phyloP scores from a whole-genome alignment of 139 green algal genomes.

The Ulvella scutata region DNA sequence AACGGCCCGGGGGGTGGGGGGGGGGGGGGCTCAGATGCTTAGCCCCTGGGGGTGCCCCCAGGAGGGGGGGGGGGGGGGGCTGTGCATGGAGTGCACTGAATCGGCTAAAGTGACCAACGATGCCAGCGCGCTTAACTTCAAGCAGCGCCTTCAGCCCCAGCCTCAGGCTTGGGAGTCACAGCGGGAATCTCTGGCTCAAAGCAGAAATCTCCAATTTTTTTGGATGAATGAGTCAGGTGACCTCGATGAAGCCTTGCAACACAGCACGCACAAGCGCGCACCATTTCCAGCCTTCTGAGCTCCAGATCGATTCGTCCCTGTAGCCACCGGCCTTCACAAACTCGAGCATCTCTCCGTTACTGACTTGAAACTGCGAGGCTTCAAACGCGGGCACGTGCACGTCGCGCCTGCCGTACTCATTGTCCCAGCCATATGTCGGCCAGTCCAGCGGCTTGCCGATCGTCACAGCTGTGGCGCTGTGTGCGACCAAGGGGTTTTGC shows the following conservation, averaged over 20 bases:
- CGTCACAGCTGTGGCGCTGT: slow-evolving; percentile 13
- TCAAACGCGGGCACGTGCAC: slow-evolving; percentile 13
- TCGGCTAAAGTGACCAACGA: too few relatives aligned
- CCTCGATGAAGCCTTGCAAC: neutral
- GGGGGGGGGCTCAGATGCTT: too few relatives aligned
- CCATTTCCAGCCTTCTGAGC: slow-evolving; percentile 55
- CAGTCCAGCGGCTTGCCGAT: slow-evolving; percentile 54
- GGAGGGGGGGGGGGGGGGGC: too few relatives aligned
- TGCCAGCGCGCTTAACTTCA: too few relatives aligned
- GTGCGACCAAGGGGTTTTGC: neutral
- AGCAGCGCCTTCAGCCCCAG: too few relatives aligned
- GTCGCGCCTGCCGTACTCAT: slow-evolving; percentile 45
- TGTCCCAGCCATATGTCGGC: slow-evolving; percentile 64
- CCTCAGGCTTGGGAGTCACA: too few relatives aligned
- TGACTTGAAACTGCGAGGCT: slow-evolving; percentile 26
- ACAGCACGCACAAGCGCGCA: neutral
- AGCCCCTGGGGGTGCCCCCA: too few relatives aligned
- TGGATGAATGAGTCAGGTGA: too few relatives aligned
- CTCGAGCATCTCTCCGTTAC: slow-evolving; percentile 55
- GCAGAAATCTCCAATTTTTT: too few relatives aligned
- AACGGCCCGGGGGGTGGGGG: too few relatives aligned
- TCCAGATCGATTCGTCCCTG: slow-evolving; percentile 36
- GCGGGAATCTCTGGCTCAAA: too few relatives aligned
- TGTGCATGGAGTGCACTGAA: too few relatives aligned
- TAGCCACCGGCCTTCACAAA: slow-evolving; percentile 56